Conservation (phyloP, 2,329 filamentous ascomycete genomes). For the Diplodia sapinea region DNA sequence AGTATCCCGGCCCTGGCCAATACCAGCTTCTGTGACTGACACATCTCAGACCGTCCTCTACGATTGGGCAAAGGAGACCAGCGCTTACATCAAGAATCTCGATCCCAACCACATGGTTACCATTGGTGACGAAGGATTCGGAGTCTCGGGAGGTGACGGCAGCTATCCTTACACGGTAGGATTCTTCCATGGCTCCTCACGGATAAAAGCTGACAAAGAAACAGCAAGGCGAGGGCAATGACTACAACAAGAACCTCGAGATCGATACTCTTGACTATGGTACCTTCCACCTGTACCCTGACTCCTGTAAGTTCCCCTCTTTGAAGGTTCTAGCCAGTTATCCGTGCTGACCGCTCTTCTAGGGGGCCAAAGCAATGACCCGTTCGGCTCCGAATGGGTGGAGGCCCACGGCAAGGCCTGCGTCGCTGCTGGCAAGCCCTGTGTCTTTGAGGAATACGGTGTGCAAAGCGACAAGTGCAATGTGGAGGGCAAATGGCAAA, state of each 20-base stretch:
- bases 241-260: slow-evolving; percentile 59
- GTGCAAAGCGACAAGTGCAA: slow-evolving; percentile 39
- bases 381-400: slow-evolving; percentile 56
- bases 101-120: slow-evolving; percentile 67
- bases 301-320: slow-evolving; percentile 47
- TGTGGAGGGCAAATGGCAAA: slow-evolving; percentile 43
- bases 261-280: slow-evolving; percentile 63
- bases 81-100: slow-evolving; percentile 67
- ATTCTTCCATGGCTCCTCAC: background rate
- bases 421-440: slow-evolving; percentile 47
- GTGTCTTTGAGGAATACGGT: slow-evolving; percentile 51
- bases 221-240: slow-evolving; percentile 55
- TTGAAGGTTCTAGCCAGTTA: background rate
- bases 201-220: background rate
- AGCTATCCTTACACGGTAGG: slow-evolving; percentile 56
- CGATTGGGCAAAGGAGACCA: slow-evolving; percentile 64
- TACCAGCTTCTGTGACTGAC: background rate
- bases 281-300: slow-evolving; percentile 60
- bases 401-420: slow-evolving; percentile 52
- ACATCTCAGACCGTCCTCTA: slow-evolving; percentile 55
- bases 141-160: slow-evolving; percentile 51
- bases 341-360: slow-evolving; percentile 30
- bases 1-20: background rate
- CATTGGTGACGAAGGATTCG: slow-evolving; percentile 68
- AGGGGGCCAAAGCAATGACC: slow-evolving; percentile 39